A percentile compares a stretch with the other conserved stretches of the same genome.
Evolutionary conservation across 2,329 filamentous ascomycete species (phyloP).

Genomic region (Aspergillaceae sp.): DNA sequence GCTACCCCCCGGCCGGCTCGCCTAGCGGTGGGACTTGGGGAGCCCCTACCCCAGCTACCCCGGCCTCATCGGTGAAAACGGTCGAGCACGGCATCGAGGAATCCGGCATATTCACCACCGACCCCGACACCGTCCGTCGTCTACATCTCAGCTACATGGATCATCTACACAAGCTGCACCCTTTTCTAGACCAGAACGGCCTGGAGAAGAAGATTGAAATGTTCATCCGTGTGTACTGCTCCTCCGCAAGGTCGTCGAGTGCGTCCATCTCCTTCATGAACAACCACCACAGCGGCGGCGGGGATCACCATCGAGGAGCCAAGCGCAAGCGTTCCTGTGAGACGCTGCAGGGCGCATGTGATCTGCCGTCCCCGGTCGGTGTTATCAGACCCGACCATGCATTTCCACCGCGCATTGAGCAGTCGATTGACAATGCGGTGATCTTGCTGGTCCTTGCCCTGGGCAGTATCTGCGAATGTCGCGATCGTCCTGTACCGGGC

Average conservation of each 20-base stretch:
- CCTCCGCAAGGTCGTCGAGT: conserved; percentile 11
- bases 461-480: conserved; percentile 65
- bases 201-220: conserved; percentile 45
- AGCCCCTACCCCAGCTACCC: conserved; percentile 37
- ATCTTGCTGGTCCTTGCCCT: conserved; percentile 76
- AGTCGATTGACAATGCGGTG: conserved; percentile 70
- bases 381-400: conserved; percentile 6
- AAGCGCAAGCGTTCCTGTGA: conserved; percentile 34
- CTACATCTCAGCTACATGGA: conserved; percentile 49
- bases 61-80: conserved; percentile 7
- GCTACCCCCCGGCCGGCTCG: conserved; percentile 28
- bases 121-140: conserved; percentile 41
- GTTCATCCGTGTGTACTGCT: conserved; percentile 44
- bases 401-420: conserved; percentile 26
- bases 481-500: conserved; percentile 41
- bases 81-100: conserved; percentile 43
- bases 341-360: conserved; percentile 16
- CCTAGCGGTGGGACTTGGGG: conserved; percentile 43
- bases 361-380: conserved; percentile 13
- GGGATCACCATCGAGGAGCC: conserved; percentile 20
- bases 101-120: conserved; percentile 45
- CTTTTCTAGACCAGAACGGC: conserved; percentile 50
- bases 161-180: conserved; percentile 56
- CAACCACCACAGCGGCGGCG: background rate
- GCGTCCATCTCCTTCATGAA: conserved; percentile 2